Percentiles rank a stretch among this genome's conserved stretches.
These are phyloP conservation scores for Starmerella bombicola DNA, from an alignment of 805 yeast genomes.

Conservation along the genomic window DNA sequence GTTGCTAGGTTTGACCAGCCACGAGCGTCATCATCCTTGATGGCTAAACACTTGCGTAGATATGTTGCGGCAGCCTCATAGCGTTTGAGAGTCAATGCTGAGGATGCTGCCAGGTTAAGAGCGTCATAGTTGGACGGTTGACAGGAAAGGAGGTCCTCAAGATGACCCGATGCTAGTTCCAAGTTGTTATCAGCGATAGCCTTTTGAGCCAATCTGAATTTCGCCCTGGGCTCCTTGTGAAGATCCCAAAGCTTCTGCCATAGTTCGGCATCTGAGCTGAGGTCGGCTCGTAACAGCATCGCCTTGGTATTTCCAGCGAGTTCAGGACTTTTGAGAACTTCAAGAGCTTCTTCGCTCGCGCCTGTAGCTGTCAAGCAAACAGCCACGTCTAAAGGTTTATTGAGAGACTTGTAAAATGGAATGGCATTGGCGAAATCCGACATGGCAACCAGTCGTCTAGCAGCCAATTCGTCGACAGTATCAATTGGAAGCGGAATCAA, in stretches of 20 bases:
- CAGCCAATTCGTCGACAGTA: constrained; percentile 69
- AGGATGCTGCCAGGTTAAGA: constrained; percentile 88
- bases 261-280: constrained; percentile 55
- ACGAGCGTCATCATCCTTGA: constrained; percentile 67
- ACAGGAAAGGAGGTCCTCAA: constrained; percentile 59
- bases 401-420: constrained; percentile 72
- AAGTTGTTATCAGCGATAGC: constrained; percentile 41
- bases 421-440: constrained; percentile 80
- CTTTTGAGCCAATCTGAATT: constrained; percentile 63
- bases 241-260: constrained; percentile 85
- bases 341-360: constrained; percentile 52
- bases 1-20: constrained; percentile 91
- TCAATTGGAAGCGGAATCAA: constrained; percentile 73
- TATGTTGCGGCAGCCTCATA: constrained; percentile 80
- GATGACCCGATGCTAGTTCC: constrained; percentile 45
- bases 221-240: constrained; percentile 74
- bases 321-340: constrained; percentile 44
- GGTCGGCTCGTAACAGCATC: constrained; percentile 71
- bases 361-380: constrained; percentile 82
- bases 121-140: constrained; percentile 67
- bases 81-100: constrained; percentile 62
- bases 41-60: constrained; percentile 75
- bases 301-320: constrained; percentile 75
- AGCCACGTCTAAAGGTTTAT: constrained; percentile 71
- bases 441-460: constrained; percentile 72